A percentile compares a stretch with the other conserved stretches of the same genome.
Evolutionary conservation across 1,284 basidiomycete genomes (phyloP).

Genomic region (Polyporus tsugae): DNA sequence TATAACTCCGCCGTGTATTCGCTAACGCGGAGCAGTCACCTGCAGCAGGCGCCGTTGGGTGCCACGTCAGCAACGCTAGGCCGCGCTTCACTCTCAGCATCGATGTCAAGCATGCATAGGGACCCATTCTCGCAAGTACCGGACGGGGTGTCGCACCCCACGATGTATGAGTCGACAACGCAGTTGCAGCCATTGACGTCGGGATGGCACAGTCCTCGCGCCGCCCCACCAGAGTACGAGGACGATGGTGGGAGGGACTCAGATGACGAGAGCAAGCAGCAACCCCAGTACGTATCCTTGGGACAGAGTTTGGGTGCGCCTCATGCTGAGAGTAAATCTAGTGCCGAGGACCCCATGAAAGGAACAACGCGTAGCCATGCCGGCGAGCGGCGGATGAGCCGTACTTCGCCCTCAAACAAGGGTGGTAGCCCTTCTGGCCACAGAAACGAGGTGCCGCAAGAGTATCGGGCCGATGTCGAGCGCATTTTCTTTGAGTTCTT

Average conservation of each 20-base stretch:
- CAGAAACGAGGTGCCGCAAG: slow-evolving; percentile 78
- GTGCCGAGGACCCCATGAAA: slow-evolving; percentile 35
- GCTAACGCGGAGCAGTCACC: slow-evolving; percentile 30
- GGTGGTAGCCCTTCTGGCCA: slow-evolving; percentile 43
- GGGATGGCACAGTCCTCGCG: slow-evolving; percentile 39
- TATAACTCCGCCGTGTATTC: slow-evolving; percentile 30
- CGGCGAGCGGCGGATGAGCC: slow-evolving; percentile 40
- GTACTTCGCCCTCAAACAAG: slow-evolving; percentile 42
- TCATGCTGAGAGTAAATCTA: slow-evolving; percentile 32
- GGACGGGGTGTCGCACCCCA: slow-evolving; percentile 37
- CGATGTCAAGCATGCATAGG: slow-evolving; percentile 55
- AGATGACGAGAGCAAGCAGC: slow-evolving; percentile 44
- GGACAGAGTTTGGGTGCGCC: slow-evolving; percentile 25
- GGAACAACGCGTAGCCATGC: slow-evolving; percentile 35
- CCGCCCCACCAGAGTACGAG: slow-evolving; percentile 47
- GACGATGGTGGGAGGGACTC: slow-evolving; percentile 53
- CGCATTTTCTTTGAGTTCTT: slow-evolving; percentile 93
- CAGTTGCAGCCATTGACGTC: slow-evolving; percentile 44
- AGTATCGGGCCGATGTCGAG: slow-evolving; percentile 87
- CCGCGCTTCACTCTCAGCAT: slow-evolving; percentile 70
- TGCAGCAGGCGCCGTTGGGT: slow-evolving; percentile 33
- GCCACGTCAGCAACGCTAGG: slow-evolving; percentile 49
- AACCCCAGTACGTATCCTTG: slow-evolving; percentile 30
- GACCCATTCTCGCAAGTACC: slow-evolving; percentile 56
- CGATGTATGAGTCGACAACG: slow-evolving; percentile 37